These are phyloP conservation scores for Akebia trifoliata DNA, from an alignment of 164 flowering plant genomes.

Conservation along the genomic window DNA sequence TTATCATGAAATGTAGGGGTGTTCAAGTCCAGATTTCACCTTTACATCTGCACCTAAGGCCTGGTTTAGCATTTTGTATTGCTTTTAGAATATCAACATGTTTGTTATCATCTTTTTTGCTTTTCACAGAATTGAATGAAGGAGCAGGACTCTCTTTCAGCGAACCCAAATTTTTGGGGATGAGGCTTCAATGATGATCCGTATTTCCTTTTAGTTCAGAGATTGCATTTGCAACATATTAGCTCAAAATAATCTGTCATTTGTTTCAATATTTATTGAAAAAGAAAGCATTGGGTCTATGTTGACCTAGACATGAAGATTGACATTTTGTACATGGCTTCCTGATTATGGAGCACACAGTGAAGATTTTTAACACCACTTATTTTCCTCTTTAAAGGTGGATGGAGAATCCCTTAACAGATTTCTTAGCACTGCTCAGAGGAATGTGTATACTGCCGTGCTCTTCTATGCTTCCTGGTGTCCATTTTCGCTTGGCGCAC, in stretches of 20 bases:
- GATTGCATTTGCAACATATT: neutral
- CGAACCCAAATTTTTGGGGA: too few relatives aligned
- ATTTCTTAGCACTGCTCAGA: constrained; percentile 26
- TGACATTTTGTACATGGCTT: neutral
- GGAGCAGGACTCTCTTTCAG: too few relatives aligned
- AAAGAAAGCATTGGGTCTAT: too few relatives aligned
- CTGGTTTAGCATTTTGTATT: neutral
- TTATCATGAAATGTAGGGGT: neutral
- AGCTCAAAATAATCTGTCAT: neutral
- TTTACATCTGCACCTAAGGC: neutral
- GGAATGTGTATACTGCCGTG: too few relatives aligned
- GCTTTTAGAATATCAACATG: neutral
- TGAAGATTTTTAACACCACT: neutral
- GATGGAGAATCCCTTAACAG: constrained; percentile 51
- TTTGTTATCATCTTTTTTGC: too few relatives aligned
- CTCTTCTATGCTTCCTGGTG: too few relatives aligned
- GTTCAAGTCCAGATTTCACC: neutral
- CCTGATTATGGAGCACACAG: neutral
- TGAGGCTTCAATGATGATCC: too few relatives aligned
- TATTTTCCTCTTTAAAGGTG: constrained; percentile 37
- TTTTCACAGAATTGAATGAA: too few relatives aligned
- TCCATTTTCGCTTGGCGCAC: too few relatives aligned
- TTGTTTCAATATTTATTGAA: neutral
- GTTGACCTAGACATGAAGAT: neutral
- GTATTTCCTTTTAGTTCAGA: neutral